Evolutionary conservation across 192 early-diverging fungal genomes (phyloP).

Genomic region (Piromyces finnis): DNA sequence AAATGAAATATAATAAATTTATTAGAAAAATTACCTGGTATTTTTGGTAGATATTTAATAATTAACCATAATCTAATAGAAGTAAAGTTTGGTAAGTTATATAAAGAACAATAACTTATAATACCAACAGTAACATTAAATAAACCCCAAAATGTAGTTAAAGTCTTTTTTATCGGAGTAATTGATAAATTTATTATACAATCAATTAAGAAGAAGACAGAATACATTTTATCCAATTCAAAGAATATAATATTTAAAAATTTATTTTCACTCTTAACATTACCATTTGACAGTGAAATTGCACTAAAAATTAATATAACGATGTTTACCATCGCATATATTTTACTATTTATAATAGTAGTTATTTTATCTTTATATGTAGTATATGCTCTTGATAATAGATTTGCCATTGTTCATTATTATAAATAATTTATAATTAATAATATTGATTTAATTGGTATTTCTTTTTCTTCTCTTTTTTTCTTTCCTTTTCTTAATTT

Average conservation of each 20-base stretch:
- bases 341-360: neutral
- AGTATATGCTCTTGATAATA: neutral
- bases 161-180: neutral
- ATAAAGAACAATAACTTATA: neutral
- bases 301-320: neutral
- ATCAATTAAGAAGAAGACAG: neutral
- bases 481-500: too few relatives aligned
- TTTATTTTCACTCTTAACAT: neutral
- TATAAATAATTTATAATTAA: neutral
- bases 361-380: neutral
- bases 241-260: neutral
- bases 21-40: neutral
- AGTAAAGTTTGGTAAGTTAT: neutral
- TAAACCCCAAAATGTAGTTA: neutral
- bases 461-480: too few relatives aligned
- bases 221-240: neutral
- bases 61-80: neutral
- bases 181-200: neutral
- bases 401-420: neutral
- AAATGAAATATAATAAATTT: too few relatives aligned
- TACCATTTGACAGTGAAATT: neutral
- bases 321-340: neutral
- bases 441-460: too few relatives aligned
- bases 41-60: neutral
- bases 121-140: neutral